Conservation (phyloP, 495 filamentous ascomycete genomes). For the Penicillium fimorum region DNA sequence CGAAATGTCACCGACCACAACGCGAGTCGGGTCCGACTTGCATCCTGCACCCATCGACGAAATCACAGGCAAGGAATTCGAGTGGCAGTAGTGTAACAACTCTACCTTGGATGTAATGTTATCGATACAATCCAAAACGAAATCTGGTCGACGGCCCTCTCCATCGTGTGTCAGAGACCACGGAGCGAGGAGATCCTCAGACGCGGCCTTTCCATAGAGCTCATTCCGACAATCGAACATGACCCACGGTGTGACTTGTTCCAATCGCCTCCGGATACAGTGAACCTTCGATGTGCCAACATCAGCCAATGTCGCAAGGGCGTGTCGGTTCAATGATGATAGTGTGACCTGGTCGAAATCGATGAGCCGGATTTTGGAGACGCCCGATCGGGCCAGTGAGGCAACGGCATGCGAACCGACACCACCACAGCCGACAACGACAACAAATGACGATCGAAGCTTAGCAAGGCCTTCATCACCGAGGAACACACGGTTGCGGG, state of each 20-base stretch:
- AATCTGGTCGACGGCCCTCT: conserved; percentile 70
- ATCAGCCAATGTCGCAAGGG: conserved; percentile 88
- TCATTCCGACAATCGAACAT: conserved; percentile 84
- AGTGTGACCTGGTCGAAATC: conserved; percentile 98
- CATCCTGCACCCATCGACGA: conserved; percentile 97
- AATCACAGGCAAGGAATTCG: conserved; percentile 73
- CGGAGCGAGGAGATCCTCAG: conserved; percentile 60
- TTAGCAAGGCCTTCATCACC: conserved; percentile 73
- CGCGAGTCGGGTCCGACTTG: conserved; percentile 92
- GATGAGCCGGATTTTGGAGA: conserved; percentile 80
- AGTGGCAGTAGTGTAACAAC: conserved; percentile 81
- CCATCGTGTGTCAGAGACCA: conserved; percentile 52
- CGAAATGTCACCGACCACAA: conserved; percentile 90
- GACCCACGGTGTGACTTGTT: conserved; percentile 88
- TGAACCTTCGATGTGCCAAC: conserved; percentile 95
- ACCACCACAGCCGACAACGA: conserved; percentile 90
- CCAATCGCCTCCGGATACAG: conserved; percentile 70
- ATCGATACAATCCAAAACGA: conserved; percentile 94
- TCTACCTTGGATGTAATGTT: conserved; percentile 97
- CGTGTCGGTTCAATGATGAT: conserved; percentile 89
- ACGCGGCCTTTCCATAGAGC: conserved; percentile 68
- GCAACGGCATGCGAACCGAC: conserved; percentile 90
- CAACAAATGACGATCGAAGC: conserved; percentile 77
- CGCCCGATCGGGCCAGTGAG: conserved; percentile 84
- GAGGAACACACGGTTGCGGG: conserved; percentile 91